A percentile compares a stretch with the other conserved stretches of the same genome.
phyloP scores from a whole-genome alignment of 371 early-diverging fungal species.

The Lichtheimia ramosa region DNA sequence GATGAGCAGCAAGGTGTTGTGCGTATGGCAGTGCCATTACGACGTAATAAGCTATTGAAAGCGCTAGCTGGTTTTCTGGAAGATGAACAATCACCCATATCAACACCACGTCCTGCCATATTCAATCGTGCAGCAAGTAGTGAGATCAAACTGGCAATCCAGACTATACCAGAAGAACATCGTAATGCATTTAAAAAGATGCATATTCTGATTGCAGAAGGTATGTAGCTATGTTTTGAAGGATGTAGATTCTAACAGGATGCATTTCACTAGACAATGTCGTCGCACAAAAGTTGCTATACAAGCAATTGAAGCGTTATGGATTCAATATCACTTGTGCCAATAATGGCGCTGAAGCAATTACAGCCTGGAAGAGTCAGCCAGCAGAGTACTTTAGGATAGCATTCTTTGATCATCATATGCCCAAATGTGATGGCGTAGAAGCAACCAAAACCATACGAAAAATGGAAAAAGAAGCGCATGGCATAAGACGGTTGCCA shows the following conservation, averaged over 20 bases:
- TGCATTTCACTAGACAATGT: constrained; percentile 35
- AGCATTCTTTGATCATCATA: constrained; percentile 51
- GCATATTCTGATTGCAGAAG: constrained; percentile 47
- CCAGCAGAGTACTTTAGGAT: constrained; percentile 32
- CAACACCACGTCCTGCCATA: not conserved
- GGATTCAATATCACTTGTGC: constrained; percentile 46
- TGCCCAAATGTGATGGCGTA: constrained; percentile 53
- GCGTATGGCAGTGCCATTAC: constrained; percentile 53
- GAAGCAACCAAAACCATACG: constrained; percentile 44
- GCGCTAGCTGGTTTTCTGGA: not conserved
- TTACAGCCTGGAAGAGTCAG: constrained; percentile 33
- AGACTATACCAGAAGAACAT: constrained; percentile 30
- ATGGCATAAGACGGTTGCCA: constrained; percentile 19
- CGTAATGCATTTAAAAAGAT: constrained; percentile 26
- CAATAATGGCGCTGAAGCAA: constrained; percentile 45
- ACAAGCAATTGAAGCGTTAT: constrained; percentile 39
- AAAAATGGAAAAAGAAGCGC: constrained; percentile 24
- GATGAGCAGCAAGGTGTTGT: constrained; percentile 18
- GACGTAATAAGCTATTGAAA: constrained; percentile 46
- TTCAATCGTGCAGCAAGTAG: not conserved
- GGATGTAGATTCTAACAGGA: not conserved
- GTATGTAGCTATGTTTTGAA: constrained; percentile 12
- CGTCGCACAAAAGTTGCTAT: constrained; percentile 42
- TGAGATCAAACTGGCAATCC: not conserved
- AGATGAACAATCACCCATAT: constrained; percentile 5